Evolutionary conservation across 2,329 filamentous ascomycete species (phyloP).

Genomic region (Pseudogymnoascus sp.): DNA sequence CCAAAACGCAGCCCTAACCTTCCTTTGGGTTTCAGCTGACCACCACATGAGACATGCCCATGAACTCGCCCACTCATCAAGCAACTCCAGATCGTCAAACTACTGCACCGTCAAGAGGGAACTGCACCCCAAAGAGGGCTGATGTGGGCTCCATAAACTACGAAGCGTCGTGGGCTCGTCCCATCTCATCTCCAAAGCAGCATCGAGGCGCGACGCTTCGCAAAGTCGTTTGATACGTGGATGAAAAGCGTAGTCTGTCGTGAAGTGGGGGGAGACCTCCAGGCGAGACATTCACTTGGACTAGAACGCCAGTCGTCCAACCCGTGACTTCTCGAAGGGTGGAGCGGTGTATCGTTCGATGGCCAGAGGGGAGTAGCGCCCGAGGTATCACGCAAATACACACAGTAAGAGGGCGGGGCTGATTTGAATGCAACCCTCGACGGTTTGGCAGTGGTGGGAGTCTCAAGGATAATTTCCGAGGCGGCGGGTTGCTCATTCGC

Average conservation of each 20-base stretch:
- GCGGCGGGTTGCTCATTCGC: slow-evolving; percentile 5
- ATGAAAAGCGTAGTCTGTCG: background rate
- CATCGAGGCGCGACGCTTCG: background rate
- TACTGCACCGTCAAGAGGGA: background rate
- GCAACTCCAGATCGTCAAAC: slow-evolving; percentile 1
- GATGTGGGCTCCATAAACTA: background rate
- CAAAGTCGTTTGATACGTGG: background rate
- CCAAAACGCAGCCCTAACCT: background rate
- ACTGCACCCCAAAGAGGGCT: background rate
- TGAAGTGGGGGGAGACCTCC: background rate
- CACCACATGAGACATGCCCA: background rate
- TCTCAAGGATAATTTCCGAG: slow-evolving; percentile 1
- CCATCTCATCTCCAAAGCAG: slow-evolving; percentile 5
- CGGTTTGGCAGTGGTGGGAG: background rate
- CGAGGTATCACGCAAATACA: background rate
- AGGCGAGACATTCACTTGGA: background rate
- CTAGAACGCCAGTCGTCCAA: background rate
- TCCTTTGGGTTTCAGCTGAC: background rate
- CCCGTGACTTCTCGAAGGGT: slow-evolving; percentile 4
- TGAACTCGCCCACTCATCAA: background rate
- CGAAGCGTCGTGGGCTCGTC: background rate
- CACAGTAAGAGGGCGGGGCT: background rate
- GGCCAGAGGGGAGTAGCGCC: background rate
- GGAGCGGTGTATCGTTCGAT: background rate
- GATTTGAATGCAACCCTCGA: background rate